Base-by-base conservation (phyloP, 306 rosid species). In the Gillenia trifoliata region DNA sequence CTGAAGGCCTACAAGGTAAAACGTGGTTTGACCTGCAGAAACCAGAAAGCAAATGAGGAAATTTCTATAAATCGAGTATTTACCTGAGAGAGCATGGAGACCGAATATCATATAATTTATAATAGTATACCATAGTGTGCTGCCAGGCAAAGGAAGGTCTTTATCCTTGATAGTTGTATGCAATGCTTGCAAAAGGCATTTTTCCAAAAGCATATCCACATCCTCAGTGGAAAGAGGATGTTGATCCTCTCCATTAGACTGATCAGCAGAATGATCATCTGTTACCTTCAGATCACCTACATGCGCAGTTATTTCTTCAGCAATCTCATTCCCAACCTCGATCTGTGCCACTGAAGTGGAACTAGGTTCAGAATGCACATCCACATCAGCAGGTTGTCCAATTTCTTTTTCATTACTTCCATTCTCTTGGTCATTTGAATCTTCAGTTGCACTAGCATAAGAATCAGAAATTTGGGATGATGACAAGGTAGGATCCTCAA, bases 61-160 rank as follows among this genome's bases (percentile, higher is more conserved):
- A 76, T 19, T 63, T 40, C 40, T 38, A 78, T 68, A 74, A 52
- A 61, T 57, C 13, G 41, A 55, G 59, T 6, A 11, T n/a, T 56
- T 17, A 10, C 3, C 61, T 31, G 6, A 47, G 9, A 23, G 68
- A 25, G 5, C 40, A 66, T 36, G 31, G 5, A 26, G 40, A 66
- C 19, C 16, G 22, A 28, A 52, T 16, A 11, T 12, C 7, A 70
- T 67, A 40, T 76, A 25, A 13, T 47, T 61, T 31, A 64, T 65
- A 82, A 75, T n/a, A n/a, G n/a, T n/a, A n/a, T 70, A 94, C 98
- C 97, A 94, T 61, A 94, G 64, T 34, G 96, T 94, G 86, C 98
- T 91, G 85, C 98, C 98, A n/a, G 97, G 94, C 83, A 90, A 69
- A 64, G 96, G 97, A 80, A 94, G 88, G 66, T 90, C 97, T 77